Base-by-base conservation (phyloP, 805 yeast species). In the Wickerhamiella qilinensis region DNA sequence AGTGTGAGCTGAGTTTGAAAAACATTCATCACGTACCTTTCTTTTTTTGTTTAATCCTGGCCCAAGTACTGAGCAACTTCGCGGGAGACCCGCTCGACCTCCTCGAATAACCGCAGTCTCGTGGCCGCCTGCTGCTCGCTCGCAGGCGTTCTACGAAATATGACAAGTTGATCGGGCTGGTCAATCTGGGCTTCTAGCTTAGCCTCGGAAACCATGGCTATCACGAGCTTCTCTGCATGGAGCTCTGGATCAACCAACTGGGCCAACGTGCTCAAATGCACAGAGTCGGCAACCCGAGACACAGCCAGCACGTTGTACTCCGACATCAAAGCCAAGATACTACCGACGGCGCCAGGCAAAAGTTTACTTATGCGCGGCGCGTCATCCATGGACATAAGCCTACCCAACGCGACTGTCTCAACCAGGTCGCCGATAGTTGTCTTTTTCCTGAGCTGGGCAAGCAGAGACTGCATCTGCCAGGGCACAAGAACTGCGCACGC, bases 1-100 rank as follows among this genome's bases (percentile, higher is more conserved):
- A 47, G 52, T 47, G 54, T 50, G 54, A 50, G 54, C 54, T 50
- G 54, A 50, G 54, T 48, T 49, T 46, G 37, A 43, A 43, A 43
- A 47, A 42, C 49, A 38, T 47, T 50, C 54, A 44, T 50, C 54
- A 49, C 51, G 37, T 50, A 48, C 52, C 44, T 36, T 40, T 44
- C 37, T 19, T 15, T n/a, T n/a, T n/a, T n/a, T n/a, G n/a, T n/a
- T n/a, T 4, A 8, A 5, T 16, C 22, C n/a, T 29, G 30, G 17
- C 15, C 25, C 12, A 28, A 11, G 17, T 7, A 29, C 31, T 15
- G 31, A 20, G 7, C n/a, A 20, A 18, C 8, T 31, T 31, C 30
- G n/a, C 20, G 18, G 17, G 36, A 22, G 27, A 41, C 19, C 24
- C 24, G 34, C 35, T 41, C 44, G 20, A 41, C 32, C 19, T 31